phyloP scores from a whole-genome alignment of 352 stramenopile species.

The Pythium biforme region DNA sequence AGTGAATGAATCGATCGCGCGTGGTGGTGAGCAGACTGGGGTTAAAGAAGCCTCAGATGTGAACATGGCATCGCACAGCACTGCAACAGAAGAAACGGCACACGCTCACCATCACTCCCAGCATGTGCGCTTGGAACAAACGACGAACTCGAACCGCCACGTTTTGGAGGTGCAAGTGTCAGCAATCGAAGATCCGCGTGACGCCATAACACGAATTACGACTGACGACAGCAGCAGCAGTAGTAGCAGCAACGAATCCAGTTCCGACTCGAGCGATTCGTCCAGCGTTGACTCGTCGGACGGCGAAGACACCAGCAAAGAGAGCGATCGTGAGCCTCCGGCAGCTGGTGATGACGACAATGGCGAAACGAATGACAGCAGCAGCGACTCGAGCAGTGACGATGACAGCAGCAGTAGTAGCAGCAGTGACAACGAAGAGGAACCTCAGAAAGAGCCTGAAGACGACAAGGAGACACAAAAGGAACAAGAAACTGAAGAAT shows the following conservation, averaged over 20 bases:
- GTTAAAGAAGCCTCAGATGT: not conserved
- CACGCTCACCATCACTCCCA: not conserved
- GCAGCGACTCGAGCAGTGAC: slow-evolving; percentile 28
- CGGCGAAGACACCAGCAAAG: slow-evolving; percentile 20
- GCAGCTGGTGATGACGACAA: slow-evolving; percentile 18
- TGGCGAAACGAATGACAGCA: slow-evolving; percentile 19
- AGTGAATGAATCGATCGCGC: not conserved
- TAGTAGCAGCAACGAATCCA: slow-evolving; percentile 25
- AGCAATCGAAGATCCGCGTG: not conserved
- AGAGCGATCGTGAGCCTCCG: slow-evolving; percentile 12
- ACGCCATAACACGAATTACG: slow-evolving; percentile 1
- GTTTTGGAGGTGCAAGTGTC: not conserved
- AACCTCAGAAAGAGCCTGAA: slow-evolving; percentile 7
- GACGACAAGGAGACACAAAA: slow-evolving; percentile 10
- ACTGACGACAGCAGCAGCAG: slow-evolving; percentile 23
- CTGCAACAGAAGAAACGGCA: not conserved
- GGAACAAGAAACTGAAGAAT: slow-evolving; percentile 22
- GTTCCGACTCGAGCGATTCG: slow-evolving; percentile 25
- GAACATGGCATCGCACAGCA: not conserved
- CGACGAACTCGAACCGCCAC: not conserved
- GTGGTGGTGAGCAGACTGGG: not conserved
- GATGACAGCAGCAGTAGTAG: slow-evolving; percentile 30
- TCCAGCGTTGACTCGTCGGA: slow-evolving; percentile 15
- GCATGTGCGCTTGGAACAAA: not conserved
- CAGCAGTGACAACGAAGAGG: slow-evolving; percentile 23